Conservation (phyloP, 2,329 filamentous ascomycete species). For the Coniochaeta sp. region DNA sequence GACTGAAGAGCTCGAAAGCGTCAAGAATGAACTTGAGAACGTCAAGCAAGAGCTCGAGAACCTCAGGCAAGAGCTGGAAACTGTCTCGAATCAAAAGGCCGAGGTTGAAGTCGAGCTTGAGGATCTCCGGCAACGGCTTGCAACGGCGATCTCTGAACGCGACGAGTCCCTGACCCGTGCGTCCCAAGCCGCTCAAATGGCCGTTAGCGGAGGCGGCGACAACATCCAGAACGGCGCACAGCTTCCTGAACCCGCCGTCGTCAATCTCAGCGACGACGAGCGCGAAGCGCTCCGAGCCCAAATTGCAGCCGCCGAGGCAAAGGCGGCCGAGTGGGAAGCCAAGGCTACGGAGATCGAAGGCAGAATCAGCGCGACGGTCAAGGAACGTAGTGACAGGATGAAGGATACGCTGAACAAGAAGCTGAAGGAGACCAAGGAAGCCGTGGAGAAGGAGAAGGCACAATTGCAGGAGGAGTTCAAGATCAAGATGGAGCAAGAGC, state of each 20-base stretch:
- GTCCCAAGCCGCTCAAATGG: constrained; percentile 13
- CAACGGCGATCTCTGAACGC: constrained; percentile 53
- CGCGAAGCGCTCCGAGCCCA: constrained; percentile 55
- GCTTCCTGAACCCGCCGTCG: constrained; percentile 13
- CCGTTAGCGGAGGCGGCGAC: constrained; percentile 18
- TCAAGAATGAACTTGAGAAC: constrained; percentile 28
- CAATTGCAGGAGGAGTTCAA: constrained; percentile 38
- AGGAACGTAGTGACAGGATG: constrained; percentile 62
- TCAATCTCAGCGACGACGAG: constrained; percentile 46
- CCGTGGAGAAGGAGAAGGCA: constrained; percentile 45
- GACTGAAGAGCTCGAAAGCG: not conserved
- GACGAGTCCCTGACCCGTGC: constrained; percentile 47
- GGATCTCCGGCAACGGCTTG: constrained; percentile 49
- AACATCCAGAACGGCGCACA: constrained; percentile 13
- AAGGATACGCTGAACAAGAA: constrained; percentile 61
- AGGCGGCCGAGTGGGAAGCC: constrained; percentile 55
- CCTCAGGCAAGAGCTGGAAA: constrained; percentile 52
- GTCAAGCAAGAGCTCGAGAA: constrained; percentile 19
- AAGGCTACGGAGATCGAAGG: constrained; percentile 60
- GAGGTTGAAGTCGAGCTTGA: constrained; percentile 58
- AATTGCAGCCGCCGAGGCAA: constrained; percentile 52
- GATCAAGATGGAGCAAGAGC: constrained; percentile 53
- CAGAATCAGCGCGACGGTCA: constrained; percentile 51
- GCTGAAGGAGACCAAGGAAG: constrained; percentile 56
- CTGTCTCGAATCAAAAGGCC: constrained; percentile 60